Conservation (phyloP, 202 grass and related monocot genomes). For the Cymbopogon flexuosus region DNA sequence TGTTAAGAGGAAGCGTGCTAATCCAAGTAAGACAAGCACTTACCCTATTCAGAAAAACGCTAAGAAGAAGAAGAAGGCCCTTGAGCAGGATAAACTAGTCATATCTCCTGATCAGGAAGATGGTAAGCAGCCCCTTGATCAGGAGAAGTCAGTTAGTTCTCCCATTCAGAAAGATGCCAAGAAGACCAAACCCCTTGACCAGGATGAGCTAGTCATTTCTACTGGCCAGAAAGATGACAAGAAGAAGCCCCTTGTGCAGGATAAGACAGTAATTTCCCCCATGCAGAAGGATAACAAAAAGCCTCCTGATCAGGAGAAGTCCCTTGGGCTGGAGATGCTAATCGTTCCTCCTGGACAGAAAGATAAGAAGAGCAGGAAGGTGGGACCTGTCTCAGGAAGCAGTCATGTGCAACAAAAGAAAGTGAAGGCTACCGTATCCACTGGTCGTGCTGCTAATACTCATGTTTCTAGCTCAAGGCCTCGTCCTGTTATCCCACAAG, state of each 20-base stretch:
- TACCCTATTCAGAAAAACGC: not conserved
- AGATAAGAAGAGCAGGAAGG: not conserved
- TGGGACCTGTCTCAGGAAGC: not conserved
- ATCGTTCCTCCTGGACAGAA: not conserved
- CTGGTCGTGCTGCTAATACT: not conserved
- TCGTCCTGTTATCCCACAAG: not conserved
- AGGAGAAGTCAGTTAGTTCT: not conserved
- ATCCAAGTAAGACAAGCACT: not conserved
- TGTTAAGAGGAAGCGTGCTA: conserved; percentile 29
- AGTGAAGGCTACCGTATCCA: not conserved
- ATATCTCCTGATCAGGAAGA: not conserved
- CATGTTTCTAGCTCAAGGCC: not conserved
- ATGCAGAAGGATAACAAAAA: not conserved
- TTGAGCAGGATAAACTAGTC: not conserved
- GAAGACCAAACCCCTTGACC: not conserved
- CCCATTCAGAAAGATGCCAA: not conserved
- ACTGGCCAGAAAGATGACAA: conserved; percentile 1
- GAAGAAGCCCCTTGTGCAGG: conserved; percentile 8
- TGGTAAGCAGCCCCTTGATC: not conserved
- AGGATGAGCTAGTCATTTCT: conserved; percentile 3
- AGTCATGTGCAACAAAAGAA: conserved; percentile 28
- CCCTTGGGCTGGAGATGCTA: not conserved
- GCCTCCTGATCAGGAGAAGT: not conserved
- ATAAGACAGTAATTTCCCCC: not conserved
- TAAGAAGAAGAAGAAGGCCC: conserved; percentile 6